These are phyloP conservation scores for Fistulinella cinereoalba DNA, from an alignment of 1,284 basidiomycete species.

Conservation along the genomic window DNA sequence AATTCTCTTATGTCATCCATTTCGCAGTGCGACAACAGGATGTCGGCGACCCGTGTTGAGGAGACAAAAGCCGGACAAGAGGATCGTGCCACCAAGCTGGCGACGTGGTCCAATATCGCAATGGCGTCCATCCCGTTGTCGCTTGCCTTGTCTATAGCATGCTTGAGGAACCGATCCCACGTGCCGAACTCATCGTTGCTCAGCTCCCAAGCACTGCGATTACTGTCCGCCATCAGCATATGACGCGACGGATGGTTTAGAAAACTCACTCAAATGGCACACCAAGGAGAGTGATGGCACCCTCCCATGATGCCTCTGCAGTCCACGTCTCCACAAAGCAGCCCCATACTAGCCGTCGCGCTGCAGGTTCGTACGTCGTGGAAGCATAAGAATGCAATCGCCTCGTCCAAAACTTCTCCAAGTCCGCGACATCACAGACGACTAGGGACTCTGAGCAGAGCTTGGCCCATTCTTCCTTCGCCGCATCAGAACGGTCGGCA, in stretches of 20 bases:
- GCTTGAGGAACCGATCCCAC: slow-evolving; percentile 58
- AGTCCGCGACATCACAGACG: slow-evolving; percentile 43
- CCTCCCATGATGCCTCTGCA: slow-evolving; percentile 49
- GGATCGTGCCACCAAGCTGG: slow-evolving; percentile 43
- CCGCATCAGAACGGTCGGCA: slow-evolving; percentile 37
- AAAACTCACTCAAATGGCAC: slow-evolving; percentile 59
- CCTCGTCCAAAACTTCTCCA: slow-evolving; percentile 53
- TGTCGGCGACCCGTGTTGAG: slow-evolving; percentile 53
- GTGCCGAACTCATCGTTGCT: slow-evolving; percentile 47
- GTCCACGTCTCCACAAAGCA: slow-evolving; percentile 54
- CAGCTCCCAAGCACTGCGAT: slow-evolving; percentile 52
- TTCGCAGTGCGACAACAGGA: slow-evolving; percentile 55
- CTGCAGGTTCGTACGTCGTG: slow-evolving; percentile 24
- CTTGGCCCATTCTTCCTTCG: slow-evolving; percentile 54
- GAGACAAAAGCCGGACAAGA: slow-evolving; percentile 43
- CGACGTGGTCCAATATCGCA: slow-evolving; percentile 53
- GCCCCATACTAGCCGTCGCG: slow-evolving; percentile 52
- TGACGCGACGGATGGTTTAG: slow-evolving; percentile 6
- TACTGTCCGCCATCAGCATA: slow-evolving; percentile 33
- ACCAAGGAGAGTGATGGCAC: slow-evolving; percentile 51
- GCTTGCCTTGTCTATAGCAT: slow-evolving; percentile 50
- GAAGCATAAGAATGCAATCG: slow-evolving; percentile 14
- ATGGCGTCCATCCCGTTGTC: slow-evolving; percentile 56
- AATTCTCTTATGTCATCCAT: slow-evolving; percentile 47
- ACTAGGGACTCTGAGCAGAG: slow-evolving; percentile 53